A percentile compares a stretch with the other conserved stretches of the same genome.
phyloP scores from a whole-genome alignment of 139 green algal genomes.

The Mychonastes homosphaera region DNA sequence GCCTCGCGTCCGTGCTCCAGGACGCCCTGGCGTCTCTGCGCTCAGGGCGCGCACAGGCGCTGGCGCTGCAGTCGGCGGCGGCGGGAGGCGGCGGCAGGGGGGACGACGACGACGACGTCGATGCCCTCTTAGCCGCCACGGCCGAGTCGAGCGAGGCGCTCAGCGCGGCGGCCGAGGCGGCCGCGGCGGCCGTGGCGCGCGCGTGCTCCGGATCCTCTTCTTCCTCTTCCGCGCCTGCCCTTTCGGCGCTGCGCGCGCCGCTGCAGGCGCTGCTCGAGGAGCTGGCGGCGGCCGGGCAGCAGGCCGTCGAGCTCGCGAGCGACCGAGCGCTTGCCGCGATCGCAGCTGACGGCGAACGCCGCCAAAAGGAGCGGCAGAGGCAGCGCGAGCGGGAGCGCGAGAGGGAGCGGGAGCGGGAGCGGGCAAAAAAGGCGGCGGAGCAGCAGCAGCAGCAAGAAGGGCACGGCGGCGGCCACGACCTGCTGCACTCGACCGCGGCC shows the following conservation, averaged over 20 bases:
- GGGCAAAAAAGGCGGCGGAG: background rate
- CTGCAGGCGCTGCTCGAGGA: conserved; percentile 7
- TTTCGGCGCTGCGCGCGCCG: conserved; percentile 14
- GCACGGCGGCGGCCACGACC: too few species aligned
- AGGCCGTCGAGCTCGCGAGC: conserved; percentile 15
- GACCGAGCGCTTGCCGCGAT: too few species aligned
- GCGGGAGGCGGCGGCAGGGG: background rate
- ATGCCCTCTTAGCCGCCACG: background rate
- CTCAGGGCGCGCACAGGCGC: background rate
- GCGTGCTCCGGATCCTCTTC: too few species aligned
- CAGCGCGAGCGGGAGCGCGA: background rate
- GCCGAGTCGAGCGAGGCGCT: background rate
- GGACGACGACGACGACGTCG: background rate
- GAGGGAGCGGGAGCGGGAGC: background rate
- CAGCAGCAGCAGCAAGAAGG: conserved; percentile 11
- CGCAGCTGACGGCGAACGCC: conserved; percentile 12
- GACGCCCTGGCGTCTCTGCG: conserved; percentile 14
- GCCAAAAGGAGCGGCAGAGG: background rate
- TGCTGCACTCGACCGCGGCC: background rate
- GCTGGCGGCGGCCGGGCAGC: conserved; percentile 15
- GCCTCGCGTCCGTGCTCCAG: too few species aligned
- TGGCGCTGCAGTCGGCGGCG: conserved; percentile 9
- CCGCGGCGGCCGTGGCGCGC: background rate
- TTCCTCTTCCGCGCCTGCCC: too few species aligned
- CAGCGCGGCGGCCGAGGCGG: background rate